These are phyloP conservation scores for Strigomonas galati DNA, from an alignment of 208 protist species.

Conservation along the genomic window DNA sequence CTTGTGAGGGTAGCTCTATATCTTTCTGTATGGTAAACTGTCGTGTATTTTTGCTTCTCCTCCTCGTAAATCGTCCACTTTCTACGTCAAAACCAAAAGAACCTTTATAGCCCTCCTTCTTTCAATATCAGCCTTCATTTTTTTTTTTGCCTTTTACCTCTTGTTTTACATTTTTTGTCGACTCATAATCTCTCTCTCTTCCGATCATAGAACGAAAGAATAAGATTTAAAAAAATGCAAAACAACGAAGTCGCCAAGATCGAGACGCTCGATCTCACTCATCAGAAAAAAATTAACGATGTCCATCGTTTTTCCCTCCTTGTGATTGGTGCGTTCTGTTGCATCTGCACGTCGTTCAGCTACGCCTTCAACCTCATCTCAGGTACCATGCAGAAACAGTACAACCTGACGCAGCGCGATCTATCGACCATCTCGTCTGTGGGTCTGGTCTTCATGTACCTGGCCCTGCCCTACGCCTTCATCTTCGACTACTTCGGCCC, in stretches of 20 bases:
- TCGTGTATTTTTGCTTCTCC: not conserved
- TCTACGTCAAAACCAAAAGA: not conserved
- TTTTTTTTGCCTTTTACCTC: not conserved
- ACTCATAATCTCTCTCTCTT: not conserved
- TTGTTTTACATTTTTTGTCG: not conserved
- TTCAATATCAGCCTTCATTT: not conserved
- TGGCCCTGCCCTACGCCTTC: slow-evolving; percentile 30
- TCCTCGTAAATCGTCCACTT: too few species aligned
- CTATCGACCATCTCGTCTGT: slow-evolving; percentile 40
- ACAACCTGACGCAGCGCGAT: slow-evolving; percentile 35
- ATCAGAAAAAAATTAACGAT: slow-evolving; percentile 18
- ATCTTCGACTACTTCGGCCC: slow-evolving; percentile 43
- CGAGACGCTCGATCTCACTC: slow-evolving; percentile 4
- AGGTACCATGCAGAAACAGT: slow-evolving; percentile 25
- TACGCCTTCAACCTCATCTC: slow-evolving; percentile 26
- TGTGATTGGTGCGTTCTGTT: slow-evolving; percentile 12
- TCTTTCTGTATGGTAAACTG: not conserved
- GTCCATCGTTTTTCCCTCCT: slow-evolving; percentile 14
- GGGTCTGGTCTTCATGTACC: slow-evolving; percentile 19
- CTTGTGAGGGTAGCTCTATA: not conserved
- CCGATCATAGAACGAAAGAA: not conserved
- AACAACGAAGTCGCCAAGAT: slow-evolving; percentile 15
- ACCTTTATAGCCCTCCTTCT: not conserved
- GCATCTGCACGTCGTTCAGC: slow-evolving; percentile 18
- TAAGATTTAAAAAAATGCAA: not conserved